Conservation (phyloP, 371 early-diverging fungal genomes). For the Syncephalis plumigaleata region DNA sequence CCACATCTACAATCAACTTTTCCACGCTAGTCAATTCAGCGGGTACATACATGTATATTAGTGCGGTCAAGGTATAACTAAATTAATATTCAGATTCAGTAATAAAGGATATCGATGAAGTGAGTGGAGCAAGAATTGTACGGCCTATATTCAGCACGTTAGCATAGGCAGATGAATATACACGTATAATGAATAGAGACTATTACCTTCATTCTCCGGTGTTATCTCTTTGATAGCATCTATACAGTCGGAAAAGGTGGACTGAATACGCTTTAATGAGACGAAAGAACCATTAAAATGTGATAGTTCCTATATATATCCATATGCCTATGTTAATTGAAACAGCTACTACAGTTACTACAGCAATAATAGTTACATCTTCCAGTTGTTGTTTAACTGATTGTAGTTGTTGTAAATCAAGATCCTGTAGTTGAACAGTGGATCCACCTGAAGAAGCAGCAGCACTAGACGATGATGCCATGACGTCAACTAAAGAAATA, state of each 20-base stretch:
- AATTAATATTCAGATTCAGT: neutral
- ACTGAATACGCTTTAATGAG: constrained; percentile 72
- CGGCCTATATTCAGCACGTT: constrained; percentile 1
- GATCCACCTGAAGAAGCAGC: too few relatives aligned
- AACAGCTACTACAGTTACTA: neutral
- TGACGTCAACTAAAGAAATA: too few relatives aligned
- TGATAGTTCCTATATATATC: constrained; percentile 52
- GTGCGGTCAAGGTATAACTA: constrained; percentile 36
- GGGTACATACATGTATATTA: constrained; percentile 72
- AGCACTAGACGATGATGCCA: too few relatives aligned
- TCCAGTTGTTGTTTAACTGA: constrained; percentile 71
- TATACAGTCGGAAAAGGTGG: constrained; percentile 65
- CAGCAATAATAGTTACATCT: constrained; percentile 28
- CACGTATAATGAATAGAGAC: neutral
- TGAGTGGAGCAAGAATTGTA: constrained; percentile 6
- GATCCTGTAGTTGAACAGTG: constrained; percentile 55
- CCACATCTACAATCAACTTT: constrained; percentile 86
- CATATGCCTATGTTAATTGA: neutral
- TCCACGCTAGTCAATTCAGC: constrained; percentile 63
- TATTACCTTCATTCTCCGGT: neutral
- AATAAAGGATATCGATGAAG: constrained; percentile 8
- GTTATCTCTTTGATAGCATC: constrained; percentile 20
- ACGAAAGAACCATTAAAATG: constrained; percentile 69
- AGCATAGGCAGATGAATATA: neutral
- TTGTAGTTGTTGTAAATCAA: constrained; percentile 68